A percentile compares a stretch with the other conserved stretches of the same genome.
Evolutionary conservation across 352 stramenopile species (phyloP).

Genomic region (Phytopythium chamaehyphon): DNA sequence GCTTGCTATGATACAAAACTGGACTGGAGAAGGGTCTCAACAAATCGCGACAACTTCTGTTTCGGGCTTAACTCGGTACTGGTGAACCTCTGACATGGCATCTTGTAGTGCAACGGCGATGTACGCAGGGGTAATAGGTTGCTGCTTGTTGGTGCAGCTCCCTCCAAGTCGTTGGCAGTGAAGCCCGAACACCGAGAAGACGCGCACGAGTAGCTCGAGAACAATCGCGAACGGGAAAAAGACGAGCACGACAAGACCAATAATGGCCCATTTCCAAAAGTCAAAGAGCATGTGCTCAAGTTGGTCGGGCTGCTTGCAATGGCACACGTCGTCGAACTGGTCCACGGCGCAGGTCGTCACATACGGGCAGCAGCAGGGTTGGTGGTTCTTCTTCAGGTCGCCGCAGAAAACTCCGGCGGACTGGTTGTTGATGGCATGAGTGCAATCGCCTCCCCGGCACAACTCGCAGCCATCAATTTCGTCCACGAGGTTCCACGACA

Average conservation of each 20-base stretch:
- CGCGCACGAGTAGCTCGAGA: conserved; percentile 1
- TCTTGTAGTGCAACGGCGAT: neutral
- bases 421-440: conserved; percentile 44
- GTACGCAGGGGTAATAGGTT: neutral
- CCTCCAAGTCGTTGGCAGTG: neutral
- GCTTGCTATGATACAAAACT: too few species aligned
- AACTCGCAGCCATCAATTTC: conserved; percentile 40
- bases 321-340: conserved; percentile 60
- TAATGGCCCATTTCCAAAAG: conserved; percentile 3
- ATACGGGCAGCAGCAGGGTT: conserved; percentile 71
- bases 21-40: neutral
- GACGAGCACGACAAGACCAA: neutral
- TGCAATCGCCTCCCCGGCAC: conserved; percentile 68
- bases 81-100: neutral
- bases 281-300: conserved; percentile 12
- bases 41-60: neutral
- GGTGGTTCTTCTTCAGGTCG: conserved; percentile 50
- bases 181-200: neutral
- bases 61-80: neutral
- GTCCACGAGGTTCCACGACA: neutral
- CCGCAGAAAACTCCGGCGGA: conserved; percentile 60
- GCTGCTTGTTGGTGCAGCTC: neutral
- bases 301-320: conserved; percentile 28
- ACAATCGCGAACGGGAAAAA: conserved; percentile 5
- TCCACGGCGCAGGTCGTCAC: conserved; percentile 72